Evolutionary conservation across 495 filamentous ascomycete genomes (phyloP).

Genomic region (Achaetomiella virescens): DNA sequence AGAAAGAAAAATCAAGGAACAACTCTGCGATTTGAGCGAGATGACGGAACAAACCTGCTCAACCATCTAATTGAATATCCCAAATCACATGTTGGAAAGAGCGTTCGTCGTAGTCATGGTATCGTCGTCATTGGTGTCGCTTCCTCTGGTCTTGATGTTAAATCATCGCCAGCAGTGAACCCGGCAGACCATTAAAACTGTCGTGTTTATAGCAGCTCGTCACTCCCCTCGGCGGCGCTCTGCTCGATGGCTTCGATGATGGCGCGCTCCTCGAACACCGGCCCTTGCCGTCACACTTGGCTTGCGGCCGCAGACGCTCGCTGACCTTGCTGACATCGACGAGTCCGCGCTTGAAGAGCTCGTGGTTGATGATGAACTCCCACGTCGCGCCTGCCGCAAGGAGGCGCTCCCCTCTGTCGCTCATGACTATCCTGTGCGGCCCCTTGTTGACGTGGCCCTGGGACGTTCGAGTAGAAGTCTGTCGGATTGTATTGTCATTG

Average conservation of each 20-base stretch:
- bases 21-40: too few relatives aligned
- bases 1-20: too few relatives aligned
- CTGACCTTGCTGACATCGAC: constrained; percentile 78
- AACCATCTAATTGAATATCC: too few relatives aligned
- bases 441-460: constrained; percentile 52
- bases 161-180: too few relatives aligned
- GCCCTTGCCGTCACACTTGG: constrained; percentile 85
- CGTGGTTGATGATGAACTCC: constrained; percentile 84
- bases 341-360: constrained; percentile 69
- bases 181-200: too few relatives aligned
- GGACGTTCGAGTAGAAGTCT: constrained; percentile 56
- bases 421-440: constrained; percentile 63
- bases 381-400: constrained; percentile 78
- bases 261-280: constrained; percentile 76
- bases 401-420: constrained; percentile 65
- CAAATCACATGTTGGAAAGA: too few relatives aligned
- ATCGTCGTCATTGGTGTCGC: too few relatives aligned
- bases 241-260: constrained; percentile 71
- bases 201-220: constrained; percentile 61
- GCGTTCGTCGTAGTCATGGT: too few relatives aligned
- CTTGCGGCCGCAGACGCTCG: constrained; percentile 63
- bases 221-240: constrained; percentile 63
- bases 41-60: too few relatives aligned
- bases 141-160: too few relatives aligned
- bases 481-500: constrained; percentile 67